Evolutionary conservation across 2,329 filamentous ascomycete species (phyloP), one percentile per base, ranked within the genome.

Genomic region (Hortaea werneckii): DNA sequence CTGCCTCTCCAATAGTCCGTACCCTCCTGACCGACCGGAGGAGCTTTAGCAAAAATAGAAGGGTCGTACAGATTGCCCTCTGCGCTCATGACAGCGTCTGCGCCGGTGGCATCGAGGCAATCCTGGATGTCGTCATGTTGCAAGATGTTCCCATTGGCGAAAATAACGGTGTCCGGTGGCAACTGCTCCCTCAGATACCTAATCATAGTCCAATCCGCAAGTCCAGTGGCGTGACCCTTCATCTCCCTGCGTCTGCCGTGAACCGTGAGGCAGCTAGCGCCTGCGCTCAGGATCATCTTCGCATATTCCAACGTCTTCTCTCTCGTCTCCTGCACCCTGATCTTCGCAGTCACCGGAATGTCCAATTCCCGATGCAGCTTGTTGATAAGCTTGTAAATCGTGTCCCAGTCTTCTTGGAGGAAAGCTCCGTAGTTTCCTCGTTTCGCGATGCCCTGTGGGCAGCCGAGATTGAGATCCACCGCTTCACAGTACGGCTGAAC

Each of bases 61-160:
- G 92, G 92, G 61, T 98, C 87, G 59, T 87, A 90, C 0, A 98
- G 75, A 61, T 95, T 95, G 0, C 88, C 92, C 67, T 98, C 92
- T 5, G 92, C 92, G 54, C 84, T 90, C 92, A 98, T 96, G 43
- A 98, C 80, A 12, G 78, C 92, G 64, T 98, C 92, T 1, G 83
- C 90, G 1, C 89, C 88, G 1, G 92, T 98, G 4, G 75, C 86
- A 42, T 80, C 77, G 13, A 98, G 69, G 59, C 90, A 96, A 13
- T 70, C 70, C 42, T 83, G 77, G 8, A 98, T 71, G 62, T 98
- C 90, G 0, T 74, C 81, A 48, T 83, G 76, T 62, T 86, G 83
- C 48, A 98, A 70, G 32, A 95, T 83, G 60, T 98, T 98, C 9
- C 92, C 92, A 64, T 98, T 98, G 3, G 92, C 92, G 62, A 98